Evolutionary conservation across 2,329 filamentous ascomycete species (phyloP).

Genomic region (Cordyceps cicadae): DNA sequence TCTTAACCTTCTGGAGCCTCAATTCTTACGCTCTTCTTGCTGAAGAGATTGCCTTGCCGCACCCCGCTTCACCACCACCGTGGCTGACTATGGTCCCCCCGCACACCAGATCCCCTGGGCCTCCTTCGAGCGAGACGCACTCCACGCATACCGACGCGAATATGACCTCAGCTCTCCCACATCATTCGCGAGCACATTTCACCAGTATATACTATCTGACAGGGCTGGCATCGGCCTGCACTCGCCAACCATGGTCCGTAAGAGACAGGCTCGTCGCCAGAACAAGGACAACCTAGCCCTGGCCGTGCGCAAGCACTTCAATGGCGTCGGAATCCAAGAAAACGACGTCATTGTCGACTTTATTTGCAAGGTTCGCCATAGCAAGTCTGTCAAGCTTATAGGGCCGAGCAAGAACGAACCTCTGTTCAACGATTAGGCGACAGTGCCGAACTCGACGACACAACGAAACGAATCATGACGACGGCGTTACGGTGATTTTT

Average conservation of each 20-base stretch:
- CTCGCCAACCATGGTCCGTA: slow-evolving; percentile 68
- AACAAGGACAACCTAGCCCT: slow-evolving; percentile 64
- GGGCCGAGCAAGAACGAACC: slow-evolving; percentile 18
- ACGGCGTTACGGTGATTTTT: slow-evolving; percentile 11
- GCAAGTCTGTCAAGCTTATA: slow-evolving; percentile 21
- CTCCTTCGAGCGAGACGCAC: slow-evolving; percentile 55
- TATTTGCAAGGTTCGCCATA: slow-evolving; percentile 55
- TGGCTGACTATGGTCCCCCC: slow-evolving; percentile 10
- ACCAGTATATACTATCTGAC: slow-evolving; percentile 52
- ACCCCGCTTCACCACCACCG: not conserved
- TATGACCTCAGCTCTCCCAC: slow-evolving; percentile 64
- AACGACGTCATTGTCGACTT: slow-evolving; percentile 76
- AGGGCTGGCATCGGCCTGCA: slow-evolving; percentile 58
- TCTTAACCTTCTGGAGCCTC: not conserved
- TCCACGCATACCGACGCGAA: slow-evolving; percentile 68
- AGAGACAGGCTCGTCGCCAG: slow-evolving; percentile 55
- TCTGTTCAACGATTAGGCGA: slow-evolving; percentile 6
- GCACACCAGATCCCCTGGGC: slow-evolving; percentile 52
- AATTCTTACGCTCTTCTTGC: not conserved
- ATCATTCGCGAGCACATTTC: slow-evolving; percentile 57
- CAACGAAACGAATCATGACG: slow-evolving; percentile 7
- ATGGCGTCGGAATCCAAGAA: slow-evolving; percentile 68
- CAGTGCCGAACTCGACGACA: not conserved
- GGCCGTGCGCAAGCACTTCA: slow-evolving; percentile 74
- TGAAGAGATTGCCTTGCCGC: slow-evolving; percentile 4